Evolutionary conservation across 169 alveolate species (phyloP).

Genomic region (Plasmodium gonderi): DNA sequence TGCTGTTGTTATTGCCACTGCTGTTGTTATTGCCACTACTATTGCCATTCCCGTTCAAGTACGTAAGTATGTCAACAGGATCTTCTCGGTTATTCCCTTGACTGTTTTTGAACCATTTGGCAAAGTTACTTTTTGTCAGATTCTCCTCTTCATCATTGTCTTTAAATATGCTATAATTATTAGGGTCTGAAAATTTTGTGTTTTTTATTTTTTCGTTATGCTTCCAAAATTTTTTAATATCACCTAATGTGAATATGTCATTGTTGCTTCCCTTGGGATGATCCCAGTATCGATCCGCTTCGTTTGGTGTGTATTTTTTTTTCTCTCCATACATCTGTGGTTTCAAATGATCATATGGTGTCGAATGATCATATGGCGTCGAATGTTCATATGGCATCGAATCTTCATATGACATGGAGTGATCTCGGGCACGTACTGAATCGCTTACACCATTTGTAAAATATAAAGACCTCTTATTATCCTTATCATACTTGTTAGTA

Average conservation of each 20-base stretch:
- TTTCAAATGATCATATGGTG: neutral
- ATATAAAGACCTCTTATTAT: neutral
- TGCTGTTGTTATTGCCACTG: neutral
- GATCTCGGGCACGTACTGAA: neutral
- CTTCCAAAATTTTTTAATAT: constrained; percentile 44
- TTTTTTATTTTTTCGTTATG: constrained; percentile 28
- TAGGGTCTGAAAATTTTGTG: neutral
- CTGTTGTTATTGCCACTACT: neutral
- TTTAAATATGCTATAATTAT: constrained; percentile 29
- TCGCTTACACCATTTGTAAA: neutral
- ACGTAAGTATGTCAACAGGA: constrained; percentile 6
- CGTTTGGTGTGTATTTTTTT: constrained; percentile 7
- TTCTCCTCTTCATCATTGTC: constrained; percentile 72
- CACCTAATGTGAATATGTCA: constrained; percentile 62
- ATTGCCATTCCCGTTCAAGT: neutral
- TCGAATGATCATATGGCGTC: neutral
- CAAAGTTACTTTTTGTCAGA: constrained; percentile 61
- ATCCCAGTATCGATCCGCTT: constrained; percentile 42
- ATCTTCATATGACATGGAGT: neutral
- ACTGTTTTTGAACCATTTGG: constrained; percentile 56
- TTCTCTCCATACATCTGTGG: neutral
- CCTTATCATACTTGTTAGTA: neutral
- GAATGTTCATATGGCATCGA: neutral
- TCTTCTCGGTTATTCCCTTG: constrained; percentile 12
- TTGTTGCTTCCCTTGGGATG: constrained; percentile 18